Evolutionary conservation across 2,329 filamentous ascomycete genomes (phyloP).

Genomic region (Aspergillus glaucus): DNA sequence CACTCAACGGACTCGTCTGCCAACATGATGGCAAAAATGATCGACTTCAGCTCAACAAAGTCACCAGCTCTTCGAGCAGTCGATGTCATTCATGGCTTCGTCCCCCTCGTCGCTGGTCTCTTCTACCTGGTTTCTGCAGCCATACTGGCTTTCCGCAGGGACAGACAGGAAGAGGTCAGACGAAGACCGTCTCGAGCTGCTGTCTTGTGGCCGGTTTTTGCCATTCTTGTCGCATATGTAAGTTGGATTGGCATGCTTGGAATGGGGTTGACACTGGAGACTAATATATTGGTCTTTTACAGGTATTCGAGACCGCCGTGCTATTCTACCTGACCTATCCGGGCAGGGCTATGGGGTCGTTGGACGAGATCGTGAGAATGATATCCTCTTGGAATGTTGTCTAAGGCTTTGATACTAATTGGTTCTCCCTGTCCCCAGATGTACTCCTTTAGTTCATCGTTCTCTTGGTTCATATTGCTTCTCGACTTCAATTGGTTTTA

Average conservation of each 20-base stretch:
- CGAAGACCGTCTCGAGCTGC: conserved; percentile 34
- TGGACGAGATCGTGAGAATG: conserved; percentile 5
- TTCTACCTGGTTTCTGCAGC: conserved; percentile 50
- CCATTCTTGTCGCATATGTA: conserved; percentile 37
- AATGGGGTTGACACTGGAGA: background rate
- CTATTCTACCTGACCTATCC: conserved; percentile 7
- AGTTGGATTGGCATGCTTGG: conserved; percentile 7
- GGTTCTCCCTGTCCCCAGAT: conserved; percentile 30
- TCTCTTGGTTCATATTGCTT: conserved; percentile 59
- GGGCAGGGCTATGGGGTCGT: background rate
- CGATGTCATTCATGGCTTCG: conserved; percentile 6
- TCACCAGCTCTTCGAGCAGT: background rate
- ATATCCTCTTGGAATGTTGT: background rate
- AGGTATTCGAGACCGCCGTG: conserved; percentile 10
- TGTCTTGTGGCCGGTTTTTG: conserved; percentile 29
- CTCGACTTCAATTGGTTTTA: conserved; percentile 37
- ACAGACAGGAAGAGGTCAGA: conserved; percentile 33
- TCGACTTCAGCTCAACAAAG: background rate
- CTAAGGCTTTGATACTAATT: background rate
- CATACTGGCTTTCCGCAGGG: conserved; percentile 2
- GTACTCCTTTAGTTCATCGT: conserved; percentile 54
- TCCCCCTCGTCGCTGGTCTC: conserved; percentile 50
- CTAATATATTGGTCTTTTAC: background rate
- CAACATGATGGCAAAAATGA: background rate
- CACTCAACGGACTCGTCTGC: background rate